These are phyloP conservation scores for Micractinium conductrix DNA, from an alignment of 139 green algal species.

Conservation along the genomic window DNA sequence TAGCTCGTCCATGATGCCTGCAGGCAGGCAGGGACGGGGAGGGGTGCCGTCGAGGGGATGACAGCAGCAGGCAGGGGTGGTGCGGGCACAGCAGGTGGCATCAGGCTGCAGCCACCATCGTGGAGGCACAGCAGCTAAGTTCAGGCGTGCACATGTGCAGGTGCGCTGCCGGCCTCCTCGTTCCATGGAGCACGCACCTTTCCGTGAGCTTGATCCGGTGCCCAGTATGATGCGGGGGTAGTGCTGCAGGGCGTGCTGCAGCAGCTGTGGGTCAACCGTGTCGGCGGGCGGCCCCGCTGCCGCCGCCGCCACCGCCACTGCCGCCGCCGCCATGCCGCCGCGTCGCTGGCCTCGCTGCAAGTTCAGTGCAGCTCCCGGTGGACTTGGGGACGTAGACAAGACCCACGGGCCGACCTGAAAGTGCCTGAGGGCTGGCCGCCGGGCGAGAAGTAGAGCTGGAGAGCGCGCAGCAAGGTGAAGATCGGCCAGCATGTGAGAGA, in stretches of 20 bases:
- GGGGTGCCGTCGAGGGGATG: too few species aligned
- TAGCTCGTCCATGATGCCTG: constrained; percentile 62
- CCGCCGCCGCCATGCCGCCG: neutral
- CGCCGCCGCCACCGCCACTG: neutral
- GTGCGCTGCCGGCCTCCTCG: too few species aligned
- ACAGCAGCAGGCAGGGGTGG: neutral
- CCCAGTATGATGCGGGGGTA: constrained; percentile 34
- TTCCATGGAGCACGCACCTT: neutral
- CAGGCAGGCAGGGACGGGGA: neutral
- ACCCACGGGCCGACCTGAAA: too few species aligned
- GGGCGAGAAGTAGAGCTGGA: too few species aligned
- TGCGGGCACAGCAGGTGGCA: too few species aligned
- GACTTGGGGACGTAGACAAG: too few species aligned
- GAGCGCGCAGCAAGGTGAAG: too few species aligned
- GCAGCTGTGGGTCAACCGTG: neutral
- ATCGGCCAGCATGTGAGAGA: too few species aligned
- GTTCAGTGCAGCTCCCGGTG: too few species aligned
- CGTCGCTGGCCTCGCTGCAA: neutral
- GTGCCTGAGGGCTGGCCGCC: too few species aligned
- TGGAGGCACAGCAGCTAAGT: too few species aligned
- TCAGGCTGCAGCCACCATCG: neutral
- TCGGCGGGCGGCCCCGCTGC: neutral
- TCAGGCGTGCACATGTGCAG: too few species aligned
- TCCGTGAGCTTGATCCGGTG: constrained; percentile 11
- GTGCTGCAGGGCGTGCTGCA: neutral